These are phyloP conservation scores for Metarhizium anisopliae DNA, from an alignment of 2,329 filamentous ascomycete genomes.

Conservation along the genomic window DNA sequence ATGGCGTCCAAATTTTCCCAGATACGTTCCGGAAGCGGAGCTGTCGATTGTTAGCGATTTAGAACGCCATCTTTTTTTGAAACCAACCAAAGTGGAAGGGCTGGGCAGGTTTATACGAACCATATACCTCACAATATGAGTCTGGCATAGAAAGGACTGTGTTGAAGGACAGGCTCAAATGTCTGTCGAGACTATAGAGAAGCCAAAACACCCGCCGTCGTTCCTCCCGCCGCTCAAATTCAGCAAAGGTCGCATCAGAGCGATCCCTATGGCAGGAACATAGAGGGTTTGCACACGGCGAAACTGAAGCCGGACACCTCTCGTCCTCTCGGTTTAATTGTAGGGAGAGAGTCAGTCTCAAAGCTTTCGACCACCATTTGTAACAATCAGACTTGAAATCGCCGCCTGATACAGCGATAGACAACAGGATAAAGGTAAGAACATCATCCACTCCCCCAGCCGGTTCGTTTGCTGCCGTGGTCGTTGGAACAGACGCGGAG, in stretches of 20 bases:
- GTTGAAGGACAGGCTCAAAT: conserved; percentile 39
- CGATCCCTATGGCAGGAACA: conserved; percentile 22
- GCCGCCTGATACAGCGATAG: conserved; percentile 35
- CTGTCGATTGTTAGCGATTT: conserved; percentile 6
- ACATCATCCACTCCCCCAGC: conserved; percentile 31
- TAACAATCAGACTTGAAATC: conserved; percentile 40
- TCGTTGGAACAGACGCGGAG: conserved; percentile 16
- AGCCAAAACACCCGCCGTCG: conserved; percentile 38
- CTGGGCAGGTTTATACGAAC: conserved; percentile 12
- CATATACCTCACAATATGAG: conserved; percentile 32
- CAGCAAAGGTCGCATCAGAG: conserved; percentile 14
- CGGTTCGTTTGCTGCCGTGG: conserved; percentile 24
- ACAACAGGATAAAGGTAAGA: conserved; percentile 34
- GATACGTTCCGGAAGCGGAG: conserved; percentile 29
- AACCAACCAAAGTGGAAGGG: too few species aligned
- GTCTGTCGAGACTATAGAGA: conserved; percentile 36
- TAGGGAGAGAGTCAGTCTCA: conserved; percentile 27
- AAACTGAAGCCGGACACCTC: conserved; percentile 16
- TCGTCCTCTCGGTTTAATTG: conserved; percentile 31
- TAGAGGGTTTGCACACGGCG: conserved; percentile 21
- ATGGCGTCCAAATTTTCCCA: conserved; percentile 31
- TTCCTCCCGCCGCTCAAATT: conserved; percentile 36
- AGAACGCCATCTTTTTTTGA: too few species aligned
- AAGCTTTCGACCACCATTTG: conserved; percentile 37
- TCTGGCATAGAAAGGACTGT: conserved; percentile 33